A percentile compares a stretch with the other conserved stretches of the same genome.
These are phyloP conservation scores for Aureobasidium sp. DNA, from an alignment of 2,329 filamentous ascomycete genomes.

Conservation along the genomic window DNA sequence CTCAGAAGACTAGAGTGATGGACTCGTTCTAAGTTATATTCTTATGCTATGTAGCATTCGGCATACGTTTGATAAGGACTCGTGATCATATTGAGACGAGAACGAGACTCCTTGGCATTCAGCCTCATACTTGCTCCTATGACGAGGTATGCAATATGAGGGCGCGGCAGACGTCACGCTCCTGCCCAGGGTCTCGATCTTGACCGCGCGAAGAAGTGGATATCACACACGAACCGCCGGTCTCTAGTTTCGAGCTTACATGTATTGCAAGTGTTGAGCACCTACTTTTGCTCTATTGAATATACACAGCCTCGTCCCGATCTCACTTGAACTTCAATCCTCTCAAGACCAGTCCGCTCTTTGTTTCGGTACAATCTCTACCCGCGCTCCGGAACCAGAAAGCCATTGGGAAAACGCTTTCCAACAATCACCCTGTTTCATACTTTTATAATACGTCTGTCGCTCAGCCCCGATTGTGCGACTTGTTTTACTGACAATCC, in stretches of 20 bases:
- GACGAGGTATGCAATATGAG: neutral
- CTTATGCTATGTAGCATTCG: neutral
- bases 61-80: neutral
- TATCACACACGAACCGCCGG: neutral
- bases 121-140: neutral
- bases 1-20: neutral
- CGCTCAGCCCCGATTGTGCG: neutral
- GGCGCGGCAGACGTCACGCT: conserved; percentile 2
- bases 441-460: neutral
- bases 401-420: neutral
- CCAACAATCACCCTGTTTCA: neutral
- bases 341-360: neutral
- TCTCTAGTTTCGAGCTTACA: neutral
- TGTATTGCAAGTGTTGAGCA: neutral
- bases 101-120: neutral
- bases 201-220: neutral
- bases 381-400: neutral
- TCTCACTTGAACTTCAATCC: neutral
- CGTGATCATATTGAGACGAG: neutral
- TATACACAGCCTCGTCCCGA: neutral
- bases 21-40: neutral
- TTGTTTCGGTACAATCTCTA: conserved; percentile 6
- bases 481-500: neutral
- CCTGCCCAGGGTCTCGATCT: neutral
- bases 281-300: neutral